Evolutionary conservation across 2,329 filamentous ascomycete species (phyloP), one percentile per base, ranked within the genome.

Genomic region (Lecanicillium sp.): DNA sequence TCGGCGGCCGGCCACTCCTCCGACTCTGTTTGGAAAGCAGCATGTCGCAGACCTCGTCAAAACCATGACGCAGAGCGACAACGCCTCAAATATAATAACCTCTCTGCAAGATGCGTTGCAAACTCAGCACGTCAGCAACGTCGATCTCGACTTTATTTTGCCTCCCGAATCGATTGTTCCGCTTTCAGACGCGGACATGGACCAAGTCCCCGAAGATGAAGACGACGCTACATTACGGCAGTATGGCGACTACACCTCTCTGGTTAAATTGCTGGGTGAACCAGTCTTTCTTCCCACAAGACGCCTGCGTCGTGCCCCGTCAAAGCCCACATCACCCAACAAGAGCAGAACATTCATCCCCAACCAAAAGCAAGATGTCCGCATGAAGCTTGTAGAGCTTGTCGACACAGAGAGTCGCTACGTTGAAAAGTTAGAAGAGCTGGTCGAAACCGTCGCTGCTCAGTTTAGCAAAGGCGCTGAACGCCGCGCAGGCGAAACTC

Each of bases 381-480:
- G 89, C 29, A 83, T 89, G 60, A 90, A 95, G 58, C 80, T 98
- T 71, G 80, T 78, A 43, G 92, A 98, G 58, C 65, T 96, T 43
- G 77, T 95, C 25, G 85, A 94, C 52, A 98, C 92, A 0, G 92
- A 98, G 58, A 87, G 92, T 56, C 82, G 86, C 58, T 98, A 96
- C 60, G 87, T 98, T 30, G 73, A 75, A 51, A 95, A 96, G 59
- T 64, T 98, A 41, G 78, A 85, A 45, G 85, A 92, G 48, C 64
- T 98, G 43, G 83, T 95, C 30, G 78, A 84, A 45, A 78, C 82
- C 43, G 78, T 95, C 20, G 87, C 87, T 18, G 76, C 78, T 39
- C 85, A 94, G 45, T 89, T 94, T 51, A 79, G 85, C 22, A 67
- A 80, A 36, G 82, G 79, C 45, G 81, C 83, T 4, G 78, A 72